A percentile compares a stretch with the other conserved stretches of the same genome.
phyloP scores from a whole-genome alignment of 2,329 filamentous ascomycete genomes.

The Colletotrichum theobromicola region DNA sequence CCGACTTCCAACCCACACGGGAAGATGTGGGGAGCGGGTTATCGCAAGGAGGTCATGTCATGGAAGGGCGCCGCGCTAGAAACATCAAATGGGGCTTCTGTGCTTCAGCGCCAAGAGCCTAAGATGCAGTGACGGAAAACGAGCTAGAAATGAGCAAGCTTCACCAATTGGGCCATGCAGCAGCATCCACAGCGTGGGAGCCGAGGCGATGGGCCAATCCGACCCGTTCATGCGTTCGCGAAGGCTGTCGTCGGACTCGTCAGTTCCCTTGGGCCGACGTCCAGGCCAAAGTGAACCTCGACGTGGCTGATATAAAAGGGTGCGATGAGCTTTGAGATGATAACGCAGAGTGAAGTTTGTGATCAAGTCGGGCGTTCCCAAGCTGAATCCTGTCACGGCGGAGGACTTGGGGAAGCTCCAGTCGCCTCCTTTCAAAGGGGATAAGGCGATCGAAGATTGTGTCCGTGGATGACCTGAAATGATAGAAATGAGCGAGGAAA shows the following conservation, averaged over 20 bases:
- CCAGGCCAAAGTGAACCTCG: not conserved
- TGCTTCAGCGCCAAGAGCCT: not conserved
- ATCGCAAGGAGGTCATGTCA: not conserved
- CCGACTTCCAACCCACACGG: not conserved
- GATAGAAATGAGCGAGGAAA: no score
- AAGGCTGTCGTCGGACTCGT: not conserved
- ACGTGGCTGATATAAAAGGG: not conserved
- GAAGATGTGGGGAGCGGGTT: not conserved
- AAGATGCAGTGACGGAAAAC: not conserved
- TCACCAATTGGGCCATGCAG: not conserved
- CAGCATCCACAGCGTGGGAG: not conserved
- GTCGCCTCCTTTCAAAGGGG: no score
- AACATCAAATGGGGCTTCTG: not conserved
- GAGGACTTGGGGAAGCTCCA: no score
- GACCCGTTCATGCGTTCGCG: not conserved
- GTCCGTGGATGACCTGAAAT: no score
- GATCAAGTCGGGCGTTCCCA: no score
- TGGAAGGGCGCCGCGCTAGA: not conserved
- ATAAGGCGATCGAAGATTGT: no score
- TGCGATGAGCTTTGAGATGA: not conserved
- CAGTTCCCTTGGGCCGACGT: not conserved
- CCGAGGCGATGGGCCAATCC: not conserved
- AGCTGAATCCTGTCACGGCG: no score
- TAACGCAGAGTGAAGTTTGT: fast-evolving
- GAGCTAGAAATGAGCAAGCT: not conserved